These are phyloP conservation scores for Candida oleophila DNA, from an alignment of 805 yeast species.

Conservation along the genomic window DNA sequence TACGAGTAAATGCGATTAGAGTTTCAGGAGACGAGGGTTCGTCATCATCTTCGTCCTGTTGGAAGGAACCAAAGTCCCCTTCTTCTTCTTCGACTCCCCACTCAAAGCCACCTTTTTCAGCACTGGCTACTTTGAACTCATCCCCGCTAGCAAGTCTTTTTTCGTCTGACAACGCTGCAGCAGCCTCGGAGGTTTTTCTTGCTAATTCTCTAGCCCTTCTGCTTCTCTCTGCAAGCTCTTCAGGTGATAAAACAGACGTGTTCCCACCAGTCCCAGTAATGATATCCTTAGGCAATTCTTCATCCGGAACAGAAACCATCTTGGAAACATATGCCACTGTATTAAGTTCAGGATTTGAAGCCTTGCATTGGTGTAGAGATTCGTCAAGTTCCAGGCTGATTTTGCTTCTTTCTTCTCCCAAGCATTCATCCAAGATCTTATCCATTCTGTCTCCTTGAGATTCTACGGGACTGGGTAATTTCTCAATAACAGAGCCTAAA, in stretches of 20 bases:
- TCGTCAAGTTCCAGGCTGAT: slow-evolving; percentile 44
- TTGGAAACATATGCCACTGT: slow-evolving; percentile 80
- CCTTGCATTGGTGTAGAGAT: slow-evolving; percentile 67
- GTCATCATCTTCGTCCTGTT: slow-evolving; percentile 42
- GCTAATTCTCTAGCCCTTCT: slow-evolving; percentile 67
- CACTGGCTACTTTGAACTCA: slow-evolving; percentile 23
- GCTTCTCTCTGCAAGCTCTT: slow-evolving; percentile 62
- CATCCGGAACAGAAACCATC: slow-evolving; percentile 79
- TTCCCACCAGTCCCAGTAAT: slow-evolving; percentile 23
- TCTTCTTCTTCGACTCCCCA: slow-evolving; percentile 56
- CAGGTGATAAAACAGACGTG: slow-evolving; percentile 35
- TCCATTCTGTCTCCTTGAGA: slow-evolving; percentile 77
- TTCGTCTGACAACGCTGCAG: slow-evolving; percentile 19
- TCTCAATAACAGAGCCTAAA: slow-evolving; percentile 78
- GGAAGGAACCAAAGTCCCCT: slow-evolving; percentile 29
- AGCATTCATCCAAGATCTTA: slow-evolving; percentile 57
- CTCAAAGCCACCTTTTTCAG: slow-evolving; percentile 36
- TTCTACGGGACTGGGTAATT: slow-evolving; percentile 75
- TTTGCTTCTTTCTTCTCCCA: slow-evolving; percentile 20
- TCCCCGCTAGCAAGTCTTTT: slow-evolving; percentile 18
- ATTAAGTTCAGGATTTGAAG: slow-evolving; percentile 54
- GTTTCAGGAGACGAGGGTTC: slow-evolving; percentile 55
- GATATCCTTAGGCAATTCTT: slow-evolving; percentile 66
- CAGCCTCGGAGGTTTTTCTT: slow-evolving; percentile 59
- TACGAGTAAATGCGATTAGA: slow-evolving; percentile 82